Base-by-base conservation (phyloP, 108 stramenopile species). In the Nitzschia palea region DNA sequence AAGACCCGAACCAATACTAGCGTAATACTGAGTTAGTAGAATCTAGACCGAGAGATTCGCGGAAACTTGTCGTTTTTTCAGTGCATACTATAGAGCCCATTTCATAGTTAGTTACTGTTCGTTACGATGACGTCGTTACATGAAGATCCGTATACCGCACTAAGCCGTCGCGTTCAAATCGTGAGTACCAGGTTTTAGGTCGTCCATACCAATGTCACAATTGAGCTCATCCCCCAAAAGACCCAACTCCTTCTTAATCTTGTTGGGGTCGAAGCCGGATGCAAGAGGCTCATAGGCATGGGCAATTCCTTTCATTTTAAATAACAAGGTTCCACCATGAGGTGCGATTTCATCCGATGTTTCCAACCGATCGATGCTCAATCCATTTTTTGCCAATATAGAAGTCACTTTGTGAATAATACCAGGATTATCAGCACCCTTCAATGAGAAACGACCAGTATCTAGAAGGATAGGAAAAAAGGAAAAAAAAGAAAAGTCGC, bases 391-490 rank as follows among this genome's bases (percentile, higher is more conserved):
- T 22, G 86, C 82, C 50, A 90, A 64, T 36, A 85, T 56, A 0
- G 76, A 72, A 30, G 86, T 87, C 5, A 90, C 74, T 65, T 82
- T 80, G 74, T 90, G 82, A 22, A 90, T 86, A 44, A 87, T 82
- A 1, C 89, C 89, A 1, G 86, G 85, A 69, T 90, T 62, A 54
- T 90, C 86, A n/a, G 89, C 86, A 27, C 89, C 89, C 30, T 63
- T 44, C 62, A 71, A 53, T 14, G 52, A 55, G 0, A 71, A 61
- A 23, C 27, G 27, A 12, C 70, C 70, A 18, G 37, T 55, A 43
- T 71, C 62, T 63, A 55, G 47, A 48, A 48, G 18, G 22, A n/a
- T 2, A 55, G 23, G 40, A 43, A 29, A 63, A 20, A 26, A 61
- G 55, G 54, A 32, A n/a, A 25, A 22, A 25, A 51, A 40, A 6